These are phyloP conservation scores for Botrytis byssoidea DNA, from an alignment of 2,329 filamentous ascomycete species.

Conservation along the genomic window DNA sequence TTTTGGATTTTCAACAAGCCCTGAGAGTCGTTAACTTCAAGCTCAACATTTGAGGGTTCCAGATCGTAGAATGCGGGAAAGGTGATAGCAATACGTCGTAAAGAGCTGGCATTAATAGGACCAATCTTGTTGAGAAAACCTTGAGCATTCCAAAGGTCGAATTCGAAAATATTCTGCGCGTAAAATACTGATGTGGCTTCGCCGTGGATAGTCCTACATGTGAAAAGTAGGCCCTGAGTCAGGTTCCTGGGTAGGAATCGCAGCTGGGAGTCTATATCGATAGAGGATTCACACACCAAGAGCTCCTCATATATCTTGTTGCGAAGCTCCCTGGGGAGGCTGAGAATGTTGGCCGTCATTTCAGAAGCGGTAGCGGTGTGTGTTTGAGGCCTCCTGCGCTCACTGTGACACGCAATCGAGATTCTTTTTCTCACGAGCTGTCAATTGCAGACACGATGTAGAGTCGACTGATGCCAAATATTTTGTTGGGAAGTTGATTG, in stretches of 20 bases:
- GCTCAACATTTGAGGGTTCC: constrained; percentile 15
- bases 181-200: constrained; percentile 33
- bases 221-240: constrained; percentile 24
- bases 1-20: constrained; percentile 28
- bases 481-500: not conserved
- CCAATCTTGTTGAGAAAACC: constrained; percentile 31
- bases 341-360: constrained; percentile 19
- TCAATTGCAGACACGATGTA: not conserved
- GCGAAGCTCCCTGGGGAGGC: constrained; percentile 20
- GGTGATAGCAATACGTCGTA: constrained; percentile 23
- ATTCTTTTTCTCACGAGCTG: not conserved
- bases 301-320: constrained; percentile 18
- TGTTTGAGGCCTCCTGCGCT: not conserved
- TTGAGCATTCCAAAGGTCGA: constrained; percentile 20
- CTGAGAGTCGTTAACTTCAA: constrained; percentile 19
- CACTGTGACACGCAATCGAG: not conserved
- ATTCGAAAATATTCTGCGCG: constrained; percentile 29
- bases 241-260: not conserved
- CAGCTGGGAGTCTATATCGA: not conserved
- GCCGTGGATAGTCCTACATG: constrained; percentile 28
- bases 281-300: not conserved
- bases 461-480: not conserved
- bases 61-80: constrained; percentile 28
- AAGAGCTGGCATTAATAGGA: constrained; percentile 27
- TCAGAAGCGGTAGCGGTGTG: not conserved